These are phyloP conservation scores for Kitagawia praeruptora DNA, from an alignment of 129 eudicot genomes.

Conservation along the genomic window DNA sequence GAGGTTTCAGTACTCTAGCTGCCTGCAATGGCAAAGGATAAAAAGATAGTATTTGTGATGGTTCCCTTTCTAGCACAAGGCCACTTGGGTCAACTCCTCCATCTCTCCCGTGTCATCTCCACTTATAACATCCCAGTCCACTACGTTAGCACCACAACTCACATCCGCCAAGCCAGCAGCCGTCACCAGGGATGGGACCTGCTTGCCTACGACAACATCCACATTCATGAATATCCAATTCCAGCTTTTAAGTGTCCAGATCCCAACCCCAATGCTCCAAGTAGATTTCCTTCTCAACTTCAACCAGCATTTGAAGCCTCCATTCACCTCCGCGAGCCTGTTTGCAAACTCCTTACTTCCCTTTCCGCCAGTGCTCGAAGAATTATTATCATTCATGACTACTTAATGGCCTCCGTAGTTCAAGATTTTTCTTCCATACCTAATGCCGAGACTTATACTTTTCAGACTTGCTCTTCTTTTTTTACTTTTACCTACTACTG, in stretches of 20 bases:
- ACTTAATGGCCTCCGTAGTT: neutral
- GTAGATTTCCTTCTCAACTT: slow-evolving; percentile 7
- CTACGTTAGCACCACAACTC: slow-evolving; percentile 5
- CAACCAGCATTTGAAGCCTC: slow-evolving; percentile 10
- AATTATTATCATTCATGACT: neutral
- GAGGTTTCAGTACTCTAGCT: neutral
- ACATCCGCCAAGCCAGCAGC: neutral
- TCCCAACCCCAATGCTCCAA: slow-evolving; percentile 7
- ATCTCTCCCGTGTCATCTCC: slow-evolving; percentile 1
- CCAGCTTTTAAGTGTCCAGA: slow-evolving; percentile 4
- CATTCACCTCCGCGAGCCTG: neutral
- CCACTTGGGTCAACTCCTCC: slow-evolving; percentile 1
- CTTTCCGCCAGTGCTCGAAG: neutral
- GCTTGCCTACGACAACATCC: neutral
- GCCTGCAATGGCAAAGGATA: neutral
- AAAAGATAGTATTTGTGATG: neutral
- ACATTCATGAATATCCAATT: slow-evolving; percentile 19
- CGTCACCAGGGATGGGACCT: slow-evolving; percentile 6
- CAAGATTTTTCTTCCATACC: neutral
- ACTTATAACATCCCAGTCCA: neutral
- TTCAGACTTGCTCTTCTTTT: neutral
- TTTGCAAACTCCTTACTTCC: neutral
- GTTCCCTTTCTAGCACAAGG: slow-evolving; percentile 5
- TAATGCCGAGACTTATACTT: neutral
- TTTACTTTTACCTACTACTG: neutral